Base-by-base conservation (phyloP, 2,329 filamentous ascomycete species). In the Penicillium sp. region DNA sequence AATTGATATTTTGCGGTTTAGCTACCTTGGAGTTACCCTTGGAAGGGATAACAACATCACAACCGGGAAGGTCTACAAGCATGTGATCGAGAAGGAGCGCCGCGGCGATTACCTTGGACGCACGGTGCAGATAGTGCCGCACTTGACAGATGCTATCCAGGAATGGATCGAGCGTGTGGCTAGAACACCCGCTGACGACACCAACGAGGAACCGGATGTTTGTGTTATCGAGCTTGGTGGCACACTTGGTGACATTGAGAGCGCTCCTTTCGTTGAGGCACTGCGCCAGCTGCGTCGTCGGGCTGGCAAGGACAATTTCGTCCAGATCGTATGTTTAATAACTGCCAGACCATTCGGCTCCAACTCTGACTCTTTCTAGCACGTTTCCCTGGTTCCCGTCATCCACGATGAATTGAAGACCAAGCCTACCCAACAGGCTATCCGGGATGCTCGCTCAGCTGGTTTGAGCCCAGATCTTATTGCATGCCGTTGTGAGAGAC, bases 21-120 rank as follows among this genome's bases (percentile, higher is more conserved):
- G 51, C 37, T 95, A 95, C 67, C 82, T 95, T 48, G 84, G 84
- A 64, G 84, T 91, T 57, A 87, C 83, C 51, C 77, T 96, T 55
- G 88, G 83, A 13, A 78, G 84, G 54, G 88, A 95, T 61, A 88
- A 90, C 75, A 97, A 96, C 71, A 95, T 97, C 71, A 97, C 91
- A 7, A 95, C 91, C 4, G 93, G 91, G 66, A 96, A 96, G 76
- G 88, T 97, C 61, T 97, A 96, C 72, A 79, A 88, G 64, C 82
- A 85, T 63, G 90, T 95, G 47, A 89, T 95, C 61, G 81, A 89
- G 63, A 82, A 81, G 56, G 82, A 85, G 71, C 74, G 82, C 57
- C 72, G 73, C 54, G 82, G 82, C 48, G 85, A 91, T 66, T 96
- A 95, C 63, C 79, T 96, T 13, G 91, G 91, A 58, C 83, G 85